phyloP scores from a whole-genome alignment of 345 rosid genomes.

The Populus davidiana region DNA sequence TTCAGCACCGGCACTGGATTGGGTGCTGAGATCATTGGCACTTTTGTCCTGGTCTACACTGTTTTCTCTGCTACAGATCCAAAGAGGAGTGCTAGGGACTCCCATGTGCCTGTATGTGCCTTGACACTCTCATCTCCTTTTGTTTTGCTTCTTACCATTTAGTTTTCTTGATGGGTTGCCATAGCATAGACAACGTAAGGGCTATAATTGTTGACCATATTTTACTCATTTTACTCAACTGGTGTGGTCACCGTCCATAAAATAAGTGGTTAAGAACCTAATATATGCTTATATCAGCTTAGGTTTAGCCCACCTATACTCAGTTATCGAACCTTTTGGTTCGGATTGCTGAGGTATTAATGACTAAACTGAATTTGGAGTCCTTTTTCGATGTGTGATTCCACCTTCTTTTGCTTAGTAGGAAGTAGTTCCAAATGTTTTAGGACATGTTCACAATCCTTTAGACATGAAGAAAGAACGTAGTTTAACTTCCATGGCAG shows the following conservation, averaged over 20 bases:
- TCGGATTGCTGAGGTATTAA: background rate
- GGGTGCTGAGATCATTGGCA: conserved; percentile 85
- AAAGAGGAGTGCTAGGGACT: conserved; percentile 79
- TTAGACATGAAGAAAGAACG: too few species aligned
- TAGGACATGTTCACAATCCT: background rate
- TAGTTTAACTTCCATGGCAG: background rate
- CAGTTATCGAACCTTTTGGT: background rate
- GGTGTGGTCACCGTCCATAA: background rate
- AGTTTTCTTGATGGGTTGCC: background rate
- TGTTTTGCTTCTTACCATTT: background rate
- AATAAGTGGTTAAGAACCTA: background rate
- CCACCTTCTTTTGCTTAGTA: background rate
- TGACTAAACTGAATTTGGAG: too few species aligned
- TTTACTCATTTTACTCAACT: background rate
- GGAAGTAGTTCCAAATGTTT: background rate
- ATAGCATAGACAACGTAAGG: background rate
- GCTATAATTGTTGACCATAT: background rate
- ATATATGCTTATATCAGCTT: background rate
- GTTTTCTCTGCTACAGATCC: conserved; percentile 93
- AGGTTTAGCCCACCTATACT: background rate
- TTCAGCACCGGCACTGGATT: conserved; percentile 58
- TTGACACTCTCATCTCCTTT: background rate
- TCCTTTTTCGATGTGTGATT: background rate
- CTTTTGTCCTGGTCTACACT: conserved; percentile 79
- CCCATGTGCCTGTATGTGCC: conserved; percentile 73